Conservation (phyloP, 768 basidiomycete genomes). For the Gymnopilus dilepis region DNA sequence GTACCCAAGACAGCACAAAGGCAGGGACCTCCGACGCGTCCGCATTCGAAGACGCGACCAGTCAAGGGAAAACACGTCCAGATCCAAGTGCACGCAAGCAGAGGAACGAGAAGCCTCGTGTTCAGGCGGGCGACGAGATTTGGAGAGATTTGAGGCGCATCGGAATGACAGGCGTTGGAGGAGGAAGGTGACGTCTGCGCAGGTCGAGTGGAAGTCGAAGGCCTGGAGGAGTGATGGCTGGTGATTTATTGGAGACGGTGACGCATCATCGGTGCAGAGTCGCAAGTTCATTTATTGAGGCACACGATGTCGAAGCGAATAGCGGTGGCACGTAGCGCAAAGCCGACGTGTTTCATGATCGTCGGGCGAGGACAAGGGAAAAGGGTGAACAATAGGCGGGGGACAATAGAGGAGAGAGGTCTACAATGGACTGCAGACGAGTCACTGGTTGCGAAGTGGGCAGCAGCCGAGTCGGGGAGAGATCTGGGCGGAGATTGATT, state of each 20-base stretch:
- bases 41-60: neutral
- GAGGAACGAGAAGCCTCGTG: neutral
- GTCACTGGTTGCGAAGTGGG: neutral
- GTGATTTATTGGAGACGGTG: neutral
- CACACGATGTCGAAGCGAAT: neutral
- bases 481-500: constrained; percentile 19
- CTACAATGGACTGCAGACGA: too few species aligned
- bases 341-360: neutral
- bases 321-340: neutral
- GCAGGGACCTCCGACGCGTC: neutral
- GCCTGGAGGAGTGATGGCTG: neutral
- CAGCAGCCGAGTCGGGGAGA: neutral
- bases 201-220: neutral
- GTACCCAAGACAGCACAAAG: neutral
- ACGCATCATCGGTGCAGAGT: neutral
- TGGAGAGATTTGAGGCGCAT: neutral
- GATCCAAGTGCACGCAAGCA: neutral
- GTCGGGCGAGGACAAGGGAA: neutral
- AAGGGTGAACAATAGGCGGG: neutral
- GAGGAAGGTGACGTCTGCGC: constrained; percentile 2
- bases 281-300: neutral
- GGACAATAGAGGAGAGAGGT: neutral
- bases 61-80: neutral
- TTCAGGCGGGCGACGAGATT: neutral
- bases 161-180: neutral